These are phyloP conservation scores for Trichoderma sp. DNA, from an alignment of 2,329 filamentous ascomycete genomes.

Conservation along the genomic window DNA sequence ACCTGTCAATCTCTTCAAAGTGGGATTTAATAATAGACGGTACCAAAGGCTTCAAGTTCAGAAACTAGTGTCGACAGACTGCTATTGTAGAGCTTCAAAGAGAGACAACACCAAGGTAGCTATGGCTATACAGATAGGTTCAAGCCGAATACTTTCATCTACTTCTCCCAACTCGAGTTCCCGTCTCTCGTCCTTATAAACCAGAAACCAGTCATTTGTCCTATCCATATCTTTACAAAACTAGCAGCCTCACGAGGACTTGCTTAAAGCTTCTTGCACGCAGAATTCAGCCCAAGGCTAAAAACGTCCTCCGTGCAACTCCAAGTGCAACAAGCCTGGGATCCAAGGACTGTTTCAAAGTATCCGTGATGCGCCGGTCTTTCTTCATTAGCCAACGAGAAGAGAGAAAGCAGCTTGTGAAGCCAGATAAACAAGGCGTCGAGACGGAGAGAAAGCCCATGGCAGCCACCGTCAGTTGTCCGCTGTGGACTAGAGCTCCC, in stretches of 20 bases:
- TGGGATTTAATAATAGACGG: neutral
- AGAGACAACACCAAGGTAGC: too few species aligned
- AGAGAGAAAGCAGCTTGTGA: neutral
- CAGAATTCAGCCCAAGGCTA: neutral
- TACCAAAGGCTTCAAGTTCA: neutral
- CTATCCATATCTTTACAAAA: neutral
- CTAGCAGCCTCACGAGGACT: neutral
- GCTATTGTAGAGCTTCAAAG: neutral
- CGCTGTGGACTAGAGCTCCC: neutral
- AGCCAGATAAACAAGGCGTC: neutral
- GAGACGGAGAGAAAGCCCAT: neutral
- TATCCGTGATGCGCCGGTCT: neutral
- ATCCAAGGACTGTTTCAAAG: neutral
- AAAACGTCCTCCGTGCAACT: neutral
- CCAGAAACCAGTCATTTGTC: neutral
- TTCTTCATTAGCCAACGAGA: slow-evolving; percentile 12
- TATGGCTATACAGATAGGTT: neutral
- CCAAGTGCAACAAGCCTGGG: neutral
- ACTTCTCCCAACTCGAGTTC: neutral
- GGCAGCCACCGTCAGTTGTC: slow-evolving; percentile 4
- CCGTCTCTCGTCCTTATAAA: neutral
- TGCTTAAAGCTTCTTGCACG: neutral
- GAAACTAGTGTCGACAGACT: neutral
- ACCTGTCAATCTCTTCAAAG: too few species aligned
- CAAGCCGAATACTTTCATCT: neutral